Base-by-base conservation (phyloP, 2,329 filamentous ascomycete genomes). In the Pestalotiopsis sp. region DNA sequence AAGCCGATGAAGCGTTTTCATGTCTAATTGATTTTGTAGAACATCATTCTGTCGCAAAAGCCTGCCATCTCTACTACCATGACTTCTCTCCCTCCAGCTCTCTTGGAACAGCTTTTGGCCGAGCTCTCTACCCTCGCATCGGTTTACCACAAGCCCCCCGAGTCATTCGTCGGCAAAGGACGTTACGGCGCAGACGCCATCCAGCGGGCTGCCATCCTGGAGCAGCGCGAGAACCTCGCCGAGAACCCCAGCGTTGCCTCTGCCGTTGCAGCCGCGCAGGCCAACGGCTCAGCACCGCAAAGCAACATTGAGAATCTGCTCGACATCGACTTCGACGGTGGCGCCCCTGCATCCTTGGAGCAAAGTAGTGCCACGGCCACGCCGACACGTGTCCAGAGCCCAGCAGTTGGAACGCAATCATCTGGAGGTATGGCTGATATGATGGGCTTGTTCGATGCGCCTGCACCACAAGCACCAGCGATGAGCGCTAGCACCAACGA, bases 111-210 rank as follows among this genome's bases (percentile, higher is more conserved):
- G 78, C 89, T 99, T n/a, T 88, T 99, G 9, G 86, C 87, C 10
- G 95, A 99, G 79, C 88, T 99, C 39, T 98, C 95, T 13, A 98
- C 96, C 10, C 88, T 99, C 38, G 94, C 96, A 7, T 98, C 95
- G 1, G 96, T 99, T 24, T 99, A 99, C 82, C 96, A 99, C 88
- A 98, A 97, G 82, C 94, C 94, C 9, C 94, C 96, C 58, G 94
- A 97, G 86, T 94, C 95, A n/a, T 99, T 99, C 80, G 91, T 99
- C 68, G 96, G 96, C 73, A 94, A 97, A 81, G 96, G 96, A 56
- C 91, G 95, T 58, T 98, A 93, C 73, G 96, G 95, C 48, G 94
- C 96, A 62, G 94, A 97, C 79, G 94, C 93, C 69, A 94, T 99
- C 76, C 96, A 98, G 81, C 91, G 92, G 72, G 95, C 95, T 64